Percentiles rank a stretch among this genome's conserved stretches.
Evolutionary conservation across 257 asterid species (phyloP).

Genomic region (Penstemon davidsonii): DNA sequence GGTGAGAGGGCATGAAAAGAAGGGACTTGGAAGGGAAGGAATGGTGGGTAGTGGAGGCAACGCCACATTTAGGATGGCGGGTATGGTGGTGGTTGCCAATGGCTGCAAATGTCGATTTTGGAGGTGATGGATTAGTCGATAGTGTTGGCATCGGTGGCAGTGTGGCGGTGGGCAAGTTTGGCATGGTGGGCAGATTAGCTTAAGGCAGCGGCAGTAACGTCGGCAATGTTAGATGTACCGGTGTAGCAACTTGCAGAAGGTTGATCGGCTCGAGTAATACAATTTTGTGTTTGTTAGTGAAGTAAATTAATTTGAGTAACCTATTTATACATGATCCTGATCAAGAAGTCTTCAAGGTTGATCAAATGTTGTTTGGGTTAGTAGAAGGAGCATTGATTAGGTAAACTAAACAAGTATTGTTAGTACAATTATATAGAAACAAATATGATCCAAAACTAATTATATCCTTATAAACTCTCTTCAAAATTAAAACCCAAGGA

Average conservation of each 20-base stretch:
- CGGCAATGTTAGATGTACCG: background rate
- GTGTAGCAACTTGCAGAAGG: too few species aligned
- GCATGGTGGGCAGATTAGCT: background rate
- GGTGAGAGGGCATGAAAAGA: slow-evolving; percentile 17
- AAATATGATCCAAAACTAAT: too few species aligned
- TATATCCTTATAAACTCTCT: too few species aligned
- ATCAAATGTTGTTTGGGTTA: too few species aligned
- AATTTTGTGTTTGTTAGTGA: too few species aligned
- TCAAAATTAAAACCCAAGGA: background rate
- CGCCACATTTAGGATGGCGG: slow-evolving; percentile 22
- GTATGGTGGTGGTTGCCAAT: background rate
- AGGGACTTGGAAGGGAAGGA: background rate
- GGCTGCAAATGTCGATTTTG: background rate
- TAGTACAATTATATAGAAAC: too few species aligned
- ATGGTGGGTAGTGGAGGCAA: slow-evolving; percentile 17
- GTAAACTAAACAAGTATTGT: too few species aligned
- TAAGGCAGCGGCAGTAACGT: background rate
- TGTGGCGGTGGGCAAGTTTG: background rate
- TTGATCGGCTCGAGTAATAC: too few species aligned
- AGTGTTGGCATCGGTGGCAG: background rate
- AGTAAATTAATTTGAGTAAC: too few species aligned
- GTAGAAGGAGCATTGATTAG: too few species aligned
- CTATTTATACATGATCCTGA: too few species aligned
- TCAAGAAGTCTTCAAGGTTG: too few species aligned
- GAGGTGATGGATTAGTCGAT: background rate